A percentile compares a stretch with the other conserved stretches of the same genome.
These are phyloP conservation scores for Cladosporium cucumerinum DNA, from an alignment of 2,329 filamentous ascomycete genomes.

Conservation along the genomic window DNA sequence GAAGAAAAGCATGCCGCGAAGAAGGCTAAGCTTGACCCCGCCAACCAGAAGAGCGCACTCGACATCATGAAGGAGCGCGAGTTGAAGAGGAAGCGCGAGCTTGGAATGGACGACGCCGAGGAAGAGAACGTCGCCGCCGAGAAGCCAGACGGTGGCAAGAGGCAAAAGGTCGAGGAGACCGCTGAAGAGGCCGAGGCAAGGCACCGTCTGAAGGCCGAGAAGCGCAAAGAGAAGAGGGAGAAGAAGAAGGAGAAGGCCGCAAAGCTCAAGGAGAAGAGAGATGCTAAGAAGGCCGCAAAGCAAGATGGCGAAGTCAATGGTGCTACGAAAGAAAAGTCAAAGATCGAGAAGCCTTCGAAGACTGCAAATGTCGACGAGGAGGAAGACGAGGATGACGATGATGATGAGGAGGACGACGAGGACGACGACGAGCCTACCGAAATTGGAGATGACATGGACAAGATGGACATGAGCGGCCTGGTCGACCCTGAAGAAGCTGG, in stretches of 20 bases:
- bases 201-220: constrained; percentile 25
- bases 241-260: constrained; percentile 39
- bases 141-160: constrained; percentile 41
- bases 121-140: constrained; percentile 37
- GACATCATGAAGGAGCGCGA: constrained; percentile 87
- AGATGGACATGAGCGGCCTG: constrained; percentile 34
- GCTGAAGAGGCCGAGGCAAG: constrained; percentile 26
- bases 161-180: constrained; percentile 40
- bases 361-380: constrained; percentile 7
- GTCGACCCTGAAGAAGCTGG: constrained; percentile 17
- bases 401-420: constrained; percentile 26
- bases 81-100: constrained; percentile 68
- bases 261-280: constrained; percentile 42
- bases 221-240: constrained; percentile 27
- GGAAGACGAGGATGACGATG: constrained; percentile 22
- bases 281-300: constrained; percentile 46
- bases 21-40: constrained; percentile 85
- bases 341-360: constrained; percentile 38
- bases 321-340: constrained; percentile 40
- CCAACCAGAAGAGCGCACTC: constrained; percentile 85
- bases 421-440: constrained; percentile 25
- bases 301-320: constrained; percentile 38
- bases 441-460: constrained; percentile 29
- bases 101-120: constrained; percentile 51
- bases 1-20: constrained; percentile 79